phyloP scores from a whole-genome alignment of 129 eudicot species.

The Saussurea involucrata region DNA sequence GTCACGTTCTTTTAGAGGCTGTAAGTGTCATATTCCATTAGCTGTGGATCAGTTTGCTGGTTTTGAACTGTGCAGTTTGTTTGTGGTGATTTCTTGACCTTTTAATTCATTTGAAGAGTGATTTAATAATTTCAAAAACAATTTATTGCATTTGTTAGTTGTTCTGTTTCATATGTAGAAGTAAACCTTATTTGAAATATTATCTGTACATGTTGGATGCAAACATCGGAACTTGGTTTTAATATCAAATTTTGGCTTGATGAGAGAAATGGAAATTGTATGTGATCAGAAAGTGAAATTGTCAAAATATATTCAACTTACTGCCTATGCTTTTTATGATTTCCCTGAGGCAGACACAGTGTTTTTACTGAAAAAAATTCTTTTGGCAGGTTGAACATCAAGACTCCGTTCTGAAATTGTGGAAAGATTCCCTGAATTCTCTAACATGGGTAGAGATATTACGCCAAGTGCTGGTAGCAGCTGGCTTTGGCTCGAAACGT shows the following conservation, averaged over 20 bases:
- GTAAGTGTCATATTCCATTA: background rate
- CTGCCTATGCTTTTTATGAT: slow-evolving; percentile 9
- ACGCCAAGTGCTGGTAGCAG: slow-evolving; percentile 79
- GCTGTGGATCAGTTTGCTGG: background rate
- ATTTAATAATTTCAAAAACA: slow-evolving; percentile 3
- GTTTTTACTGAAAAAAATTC: background rate
- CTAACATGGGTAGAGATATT: slow-evolving; percentile 90
- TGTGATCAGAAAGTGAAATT: background rate
- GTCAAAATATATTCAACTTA: background rate
- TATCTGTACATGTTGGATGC: background rate
- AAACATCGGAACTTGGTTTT: background rate
- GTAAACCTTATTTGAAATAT: background rate
- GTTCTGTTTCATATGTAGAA: background rate
- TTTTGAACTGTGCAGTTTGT: background rate
- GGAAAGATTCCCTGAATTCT: slow-evolving; percentile 74
- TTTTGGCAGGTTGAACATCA: slow-evolving; percentile 59
- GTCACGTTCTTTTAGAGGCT: background rate
- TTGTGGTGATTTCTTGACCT: background rate
- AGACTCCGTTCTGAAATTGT: slow-evolving; percentile 41
- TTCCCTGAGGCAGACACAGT: background rate
- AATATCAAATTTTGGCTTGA: background rate
- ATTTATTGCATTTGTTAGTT: background rate
- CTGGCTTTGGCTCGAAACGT: slow-evolving; percentile 84
- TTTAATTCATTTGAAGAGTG: background rate
- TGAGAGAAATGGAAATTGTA: background rate